A percentile compares a stretch with the other conserved stretches of the same genome.
Conservation (phyloP, 2,329 filamentous ascomycete species). For the Camillea tinctor region DNA sequence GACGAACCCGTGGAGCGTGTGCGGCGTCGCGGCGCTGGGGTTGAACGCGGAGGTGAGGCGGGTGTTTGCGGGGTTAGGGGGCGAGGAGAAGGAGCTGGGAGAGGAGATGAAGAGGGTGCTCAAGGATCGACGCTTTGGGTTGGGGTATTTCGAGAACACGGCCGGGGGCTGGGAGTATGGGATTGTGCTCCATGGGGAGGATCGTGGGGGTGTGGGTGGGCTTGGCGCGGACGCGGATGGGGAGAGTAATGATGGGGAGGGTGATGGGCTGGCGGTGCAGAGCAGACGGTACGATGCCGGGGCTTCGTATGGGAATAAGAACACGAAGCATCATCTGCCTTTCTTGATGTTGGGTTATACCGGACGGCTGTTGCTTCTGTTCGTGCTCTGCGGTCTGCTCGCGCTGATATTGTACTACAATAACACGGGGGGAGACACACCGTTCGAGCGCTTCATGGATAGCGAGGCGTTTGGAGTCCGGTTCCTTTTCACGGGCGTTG, state of each 20-base stretch:
- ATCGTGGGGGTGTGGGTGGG: too few relatives aligned
- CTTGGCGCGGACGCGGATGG: too few relatives aligned
- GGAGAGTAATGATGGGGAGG: too few relatives aligned
- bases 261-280: too few relatives aligned
- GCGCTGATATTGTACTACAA: constrained; percentile 39
- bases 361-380: constrained; percentile 20
- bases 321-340: constrained; percentile 22
- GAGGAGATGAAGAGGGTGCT: constrained; percentile 17
- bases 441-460: constrained; percentile 43
- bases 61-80: constrained; percentile 21
- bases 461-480: constrained; percentile 38
- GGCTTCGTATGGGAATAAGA: too few relatives aligned
- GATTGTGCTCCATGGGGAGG: constrained; percentile 19
- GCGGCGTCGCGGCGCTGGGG: constrained; percentile 14
- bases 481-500: constrained; percentile 40
- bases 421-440: constrained; percentile 32
- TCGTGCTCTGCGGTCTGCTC: constrained; percentile 28
- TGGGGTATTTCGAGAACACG: constrained; percentile 27
- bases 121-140: constrained; percentile 23
- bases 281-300: too few relatives aligned
- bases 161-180: constrained; percentile 30
- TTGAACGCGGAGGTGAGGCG: constrained; percentile 10
- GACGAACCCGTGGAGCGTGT: constrained; percentile 32
- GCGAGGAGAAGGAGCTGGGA: constrained; percentile 10
- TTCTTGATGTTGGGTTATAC: constrained; percentile 31